Conservation (phyloP, 225 moss, liverwort and hornwort genomes). For the Neckera pumila region DNA sequence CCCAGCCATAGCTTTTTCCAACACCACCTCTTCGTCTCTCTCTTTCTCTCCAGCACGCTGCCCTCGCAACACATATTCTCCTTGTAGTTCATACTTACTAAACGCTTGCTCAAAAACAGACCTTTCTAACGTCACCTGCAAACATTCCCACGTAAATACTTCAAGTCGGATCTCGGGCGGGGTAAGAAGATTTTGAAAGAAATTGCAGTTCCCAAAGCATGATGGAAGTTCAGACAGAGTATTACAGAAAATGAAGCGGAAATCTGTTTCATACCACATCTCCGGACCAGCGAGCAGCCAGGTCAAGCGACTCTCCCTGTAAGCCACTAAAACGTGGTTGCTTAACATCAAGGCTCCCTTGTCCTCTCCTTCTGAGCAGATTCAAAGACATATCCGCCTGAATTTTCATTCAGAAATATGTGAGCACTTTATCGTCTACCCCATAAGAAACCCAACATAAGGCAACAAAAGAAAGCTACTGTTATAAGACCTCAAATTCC, state of each 20-base stretch:
- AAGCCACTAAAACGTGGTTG: slow-evolving; percentile 92
- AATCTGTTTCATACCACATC: slow-evolving; percentile 67
- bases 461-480: neutral
- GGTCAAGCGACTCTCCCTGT: slow-evolving; percentile 87
- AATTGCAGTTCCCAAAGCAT: neutral
- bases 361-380: slow-evolving; percentile 87
- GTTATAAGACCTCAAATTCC: neutral
- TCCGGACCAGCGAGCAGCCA: slow-evolving; percentile 97
- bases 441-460: neutral
- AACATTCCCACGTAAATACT: neutral
- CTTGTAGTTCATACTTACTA: slow-evolving; percentile 92
- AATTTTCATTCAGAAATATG: slow-evolving; percentile 1
- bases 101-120: slow-evolving; percentile 78
- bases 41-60: slow-evolving; percentile 92
- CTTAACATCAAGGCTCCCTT: slow-evolving; percentile 78
- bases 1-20: slow-evolving; percentile 95
- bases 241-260: neutral
- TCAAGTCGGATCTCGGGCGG: neutral
- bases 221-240: neutral
- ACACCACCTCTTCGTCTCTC: slow-evolving; percentile 66
- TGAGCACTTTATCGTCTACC: neutral
- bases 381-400: slow-evolving; percentile 92
- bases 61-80: slow-evolving; percentile 95
- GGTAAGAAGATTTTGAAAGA: neutral
- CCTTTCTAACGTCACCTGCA: slow-evolving; percentile 92